Evolutionary conservation across 2,329 filamentous ascomycete genomes (phyloP).

Genomic region (Cladosporium oxysporum): DNA sequence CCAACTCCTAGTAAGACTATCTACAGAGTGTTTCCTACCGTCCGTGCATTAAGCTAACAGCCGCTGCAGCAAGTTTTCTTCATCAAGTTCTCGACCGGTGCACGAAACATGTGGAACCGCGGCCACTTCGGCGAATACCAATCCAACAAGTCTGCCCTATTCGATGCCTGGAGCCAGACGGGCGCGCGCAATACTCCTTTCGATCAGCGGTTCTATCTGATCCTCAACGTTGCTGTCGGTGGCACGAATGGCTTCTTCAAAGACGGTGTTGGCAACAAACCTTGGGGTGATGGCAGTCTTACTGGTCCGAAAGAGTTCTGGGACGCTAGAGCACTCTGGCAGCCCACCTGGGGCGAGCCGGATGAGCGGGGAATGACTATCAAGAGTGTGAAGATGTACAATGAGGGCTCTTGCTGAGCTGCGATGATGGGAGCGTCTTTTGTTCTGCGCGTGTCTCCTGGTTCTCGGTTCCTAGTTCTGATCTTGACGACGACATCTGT

Average conservation of each 20-base stretch:
- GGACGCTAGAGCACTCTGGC: conserved; percentile 44
- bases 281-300: conserved; percentile 68
- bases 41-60: neutral
- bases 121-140: conserved; percentile 31
- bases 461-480: neutral
- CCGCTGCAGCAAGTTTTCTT: conserved; percentile 65
- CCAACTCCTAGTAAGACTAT: conserved; percentile 56
- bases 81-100: conserved; percentile 48
- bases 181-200: conserved; percentile 33
- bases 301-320: conserved; percentile 75
- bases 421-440: neutral
- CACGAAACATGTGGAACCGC: conserved; percentile 31
- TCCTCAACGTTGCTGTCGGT: conserved; percentile 36
- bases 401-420: conserved; percentile 13
- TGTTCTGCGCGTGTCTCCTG: neutral
- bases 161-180: conserved; percentile 32
- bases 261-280: conserved; percentile 68
- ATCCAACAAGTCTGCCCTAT: conserved; percentile 31
- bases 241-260: conserved; percentile 66
- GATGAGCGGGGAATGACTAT: conserved; percentile 34
- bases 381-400: conserved; percentile 40
- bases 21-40: neutral
- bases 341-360: conserved; percentile 29
- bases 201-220: conserved; percentile 37
- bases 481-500: neutral